Evolutionary conservation across 2,329 filamentous ascomycete genomes (phyloP).

Genomic region (Exophiala alcalophila): DNA sequence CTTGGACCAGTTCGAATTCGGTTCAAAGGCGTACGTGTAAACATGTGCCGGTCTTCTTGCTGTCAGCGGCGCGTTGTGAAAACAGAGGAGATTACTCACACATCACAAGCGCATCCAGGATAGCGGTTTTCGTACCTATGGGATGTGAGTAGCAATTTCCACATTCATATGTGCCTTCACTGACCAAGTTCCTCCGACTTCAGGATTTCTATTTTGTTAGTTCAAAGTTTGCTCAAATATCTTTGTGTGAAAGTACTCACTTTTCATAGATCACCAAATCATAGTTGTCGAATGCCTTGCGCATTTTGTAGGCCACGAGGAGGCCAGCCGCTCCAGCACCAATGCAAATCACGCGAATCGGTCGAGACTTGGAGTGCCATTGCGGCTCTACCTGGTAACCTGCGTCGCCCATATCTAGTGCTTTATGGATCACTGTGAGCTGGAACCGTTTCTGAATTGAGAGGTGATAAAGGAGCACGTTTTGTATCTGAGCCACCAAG

Average conservation of each 20-base stretch:
- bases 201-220: slow-evolving; percentile 30
- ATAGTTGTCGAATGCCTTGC: slow-evolving; percentile 31
- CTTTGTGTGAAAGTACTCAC: no score
- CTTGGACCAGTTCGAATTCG: slow-evolving; percentile 28
- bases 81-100: slow-evolving; percentile 3
- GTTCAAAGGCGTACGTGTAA: slow-evolving; percentile 24
- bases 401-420: no score
- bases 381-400: no score
- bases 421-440: no score
- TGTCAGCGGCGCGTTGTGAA: neutral
- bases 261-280: slow-evolving; percentile 45
- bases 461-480: no score
- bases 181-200: slow-evolving; percentile 43
- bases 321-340: slow-evolving; percentile 21
- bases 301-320: slow-evolving; percentile 18
- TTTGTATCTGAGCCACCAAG: no score
- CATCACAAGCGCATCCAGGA: slow-evolving; percentile 30
- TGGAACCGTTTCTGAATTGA: no score
- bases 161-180: no score
- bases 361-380: slow-evolving; percentile 8
- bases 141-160: no score
- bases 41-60: slow-evolving; percentile 13
- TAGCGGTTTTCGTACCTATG: slow-evolving; percentile 44
- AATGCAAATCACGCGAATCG: slow-evolving; percentile 20
- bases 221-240: slow-evolving; percentile 16